A percentile compares a stretch with the other conserved stretches of the same genome.
Conservation (phyloP, 2,329 filamentous ascomycete genomes). For the Domatiomyces globalis region DNA sequence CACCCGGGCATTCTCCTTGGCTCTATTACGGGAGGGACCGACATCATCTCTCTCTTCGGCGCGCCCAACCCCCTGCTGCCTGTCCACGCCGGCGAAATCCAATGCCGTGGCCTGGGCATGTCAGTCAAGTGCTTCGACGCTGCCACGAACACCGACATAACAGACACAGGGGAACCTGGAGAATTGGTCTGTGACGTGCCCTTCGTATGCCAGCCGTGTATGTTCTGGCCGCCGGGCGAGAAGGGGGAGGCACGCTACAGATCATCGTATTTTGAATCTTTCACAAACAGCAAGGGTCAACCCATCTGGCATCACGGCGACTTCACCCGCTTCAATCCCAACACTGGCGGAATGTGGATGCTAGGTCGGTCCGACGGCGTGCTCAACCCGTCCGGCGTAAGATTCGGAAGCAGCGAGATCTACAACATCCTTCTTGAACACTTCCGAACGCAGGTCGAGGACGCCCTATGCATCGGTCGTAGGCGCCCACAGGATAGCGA, state of each 20-base stretch:
- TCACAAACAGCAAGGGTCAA: conserved; percentile 33
- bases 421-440: conserved; percentile 85
- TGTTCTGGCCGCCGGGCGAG: conserved; percentile 59
- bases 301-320: conserved; percentile 84
- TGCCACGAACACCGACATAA: conserved; percentile 41
- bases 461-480: conserved; percentile 76
- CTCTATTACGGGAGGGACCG: conserved; percentile 89
- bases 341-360: conserved; percentile 72
- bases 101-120: conserved; percentile 67
- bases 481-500: conserved; percentile 58
- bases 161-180: conserved; percentile 53
- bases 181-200: conserved; percentile 76
- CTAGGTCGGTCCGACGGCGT: conserved; percentile 85
- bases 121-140: conserved; percentile 42
- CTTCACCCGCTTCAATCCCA: conserved; percentile 59
- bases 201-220: conserved; percentile 82
- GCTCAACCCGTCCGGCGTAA: conserved; percentile 76
- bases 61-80: conserved; percentile 65
- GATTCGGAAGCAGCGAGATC: conserved; percentile 89
- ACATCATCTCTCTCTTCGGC: conserved; percentile 87
- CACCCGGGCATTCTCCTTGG: conserved; percentile 68
- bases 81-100: conserved; percentile 59
- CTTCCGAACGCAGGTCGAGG: conserved; percentile 64
- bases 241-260: conserved; percentile 63
- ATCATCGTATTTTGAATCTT: conserved; percentile 76